Conservation (phyloP, 1,284 basidiomycete genomes). For the Trichosporon ovoides region DNA sequence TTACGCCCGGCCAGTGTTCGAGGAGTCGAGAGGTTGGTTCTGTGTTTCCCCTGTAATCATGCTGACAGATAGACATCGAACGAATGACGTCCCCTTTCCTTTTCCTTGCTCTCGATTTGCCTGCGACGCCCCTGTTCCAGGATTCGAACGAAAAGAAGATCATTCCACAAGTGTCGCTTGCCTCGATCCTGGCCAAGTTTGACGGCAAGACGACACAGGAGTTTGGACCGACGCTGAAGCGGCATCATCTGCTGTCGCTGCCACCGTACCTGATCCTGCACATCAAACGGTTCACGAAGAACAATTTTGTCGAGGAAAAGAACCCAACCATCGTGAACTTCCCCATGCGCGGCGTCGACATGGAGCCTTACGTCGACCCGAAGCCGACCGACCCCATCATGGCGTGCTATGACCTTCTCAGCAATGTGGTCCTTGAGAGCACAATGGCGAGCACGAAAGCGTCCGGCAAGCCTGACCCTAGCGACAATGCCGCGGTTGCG, state of each 20-base stretch:
- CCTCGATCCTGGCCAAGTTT: constrained; percentile 90
- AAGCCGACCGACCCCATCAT: constrained; percentile 55
- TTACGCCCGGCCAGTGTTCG: constrained; percentile 76
- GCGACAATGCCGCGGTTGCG: constrained; percentile 36
- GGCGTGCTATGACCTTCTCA: constrained; percentile 85
- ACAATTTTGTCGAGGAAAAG: constrained; percentile 95
- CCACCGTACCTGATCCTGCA: constrained; percentile 92
- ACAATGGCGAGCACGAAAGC: constrained; percentile 72
- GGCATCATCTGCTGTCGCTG: constrained; percentile 80
- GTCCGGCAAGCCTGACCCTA: constrained; percentile 26
- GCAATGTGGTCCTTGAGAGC: constrained; percentile 88
- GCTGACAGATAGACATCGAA: constrained; percentile 64
- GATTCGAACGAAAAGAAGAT: constrained; percentile 94
- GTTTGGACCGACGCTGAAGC: constrained; percentile 73
- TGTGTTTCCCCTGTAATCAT: background rate
- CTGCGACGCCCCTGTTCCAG: constrained; percentile 93
- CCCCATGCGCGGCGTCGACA: constrained; percentile 84
- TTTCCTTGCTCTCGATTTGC: constrained; percentile 90
- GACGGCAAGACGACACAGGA: constrained; percentile 85
- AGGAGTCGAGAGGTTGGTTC: constrained; percentile 75
- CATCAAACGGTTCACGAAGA: constrained; percentile 97
- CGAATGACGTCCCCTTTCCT: constrained; percentile 84
- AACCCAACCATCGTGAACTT: constrained; percentile 99
- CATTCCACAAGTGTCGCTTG: constrained; percentile 92
- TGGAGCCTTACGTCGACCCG: constrained; percentile 78